Base-by-base conservation (phyloP, 208 protist species). In the Tritrichomonas musculus region DNA sequence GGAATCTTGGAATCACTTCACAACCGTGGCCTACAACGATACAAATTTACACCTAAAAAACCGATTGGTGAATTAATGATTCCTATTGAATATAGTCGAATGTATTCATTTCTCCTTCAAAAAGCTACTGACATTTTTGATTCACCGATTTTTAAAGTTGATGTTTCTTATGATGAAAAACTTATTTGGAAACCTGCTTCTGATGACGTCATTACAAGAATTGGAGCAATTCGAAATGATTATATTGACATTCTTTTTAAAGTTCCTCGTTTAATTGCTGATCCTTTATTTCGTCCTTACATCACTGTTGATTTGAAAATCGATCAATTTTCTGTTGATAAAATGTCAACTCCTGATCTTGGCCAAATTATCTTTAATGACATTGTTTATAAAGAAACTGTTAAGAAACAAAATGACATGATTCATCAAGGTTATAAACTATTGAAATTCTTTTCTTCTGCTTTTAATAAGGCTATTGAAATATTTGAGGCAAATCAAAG, bases 201-300 rank as follows among this genome's bases (percentile, higher is more conserved):
- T 22, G 30, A 25, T 39, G 77, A 88, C 53, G 27, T 88, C 20
- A 88, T 57, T 39, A 33, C 33, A 39, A 88, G 41, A 88, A 8
- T 88, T 8, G 77, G 57, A 27, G 57, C 57, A 47, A n/a, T 88
- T 39, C 41, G 77, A 20, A 57, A 88, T 88, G 41, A 60, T 57
- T 88, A 47, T 50, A 88, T 88, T 57, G 77, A 88, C n/a, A 53
- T 88, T 17, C 30, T 57, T 27, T 57, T 88, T 22, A 88, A 88
- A 88, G 47, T 88, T 11, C 77, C 77, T 57, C 53, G 77, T 39
- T 57, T 88, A 57, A 33, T 88, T 36, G 41, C 77, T 13, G 41
- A 88, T 88, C 77, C 77, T 27, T 57, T 88, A n/a, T 88, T 88
- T 57, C 27, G 47, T 33, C 27, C 64, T n/a, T 69, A 69, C 30